Evolutionary conservation across 805 yeast genomes (phyloP), one percentile per base, ranked within the genome.

Genomic region (Candida jianshihensis): DNA sequence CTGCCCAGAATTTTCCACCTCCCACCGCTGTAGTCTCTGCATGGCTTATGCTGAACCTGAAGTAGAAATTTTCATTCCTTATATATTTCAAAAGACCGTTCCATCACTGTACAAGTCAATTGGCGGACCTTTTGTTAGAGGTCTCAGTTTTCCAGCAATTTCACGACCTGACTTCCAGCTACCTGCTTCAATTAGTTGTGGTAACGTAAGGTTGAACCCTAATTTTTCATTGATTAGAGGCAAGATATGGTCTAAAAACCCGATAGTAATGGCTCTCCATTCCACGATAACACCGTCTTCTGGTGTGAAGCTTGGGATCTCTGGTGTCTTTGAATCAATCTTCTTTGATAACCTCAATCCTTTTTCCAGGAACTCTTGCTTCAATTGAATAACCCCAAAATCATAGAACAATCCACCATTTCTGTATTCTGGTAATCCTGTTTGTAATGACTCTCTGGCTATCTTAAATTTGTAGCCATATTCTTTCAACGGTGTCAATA

Each of bases 341-440:
- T 54, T 39, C 19, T 49, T 43, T 1, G 72, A 51, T 10, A 63
- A 46, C 6, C 45, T 44, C 10, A 71, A 41, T 0, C 79, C 81
- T 30, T 53, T 42, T 16, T 48, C 38, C 11, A 59, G 39, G 10
- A 51, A 58, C 4, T 61, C 67, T 1, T 66, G 63, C 46, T 76
- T 77, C 34, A 78, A 54, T 5, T 57, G 46, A 30, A 78, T 52
- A 0, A 77, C 66, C 11, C 70, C 75, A 32, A 73, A 59, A 52
- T 78, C 85, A 27, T 73, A 70, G 48, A 78, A 64, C 22, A 78
- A 55, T 0, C 85, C 85, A 31, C 84, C 85, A 41, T 78, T 78
- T 49, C 85, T 69, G 45, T 90, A 87, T 59, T 92, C 99, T 2
- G 81, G 90, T 30, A 92, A 76, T 34, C 97, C 71, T 10, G 90